Base-by-base conservation (phyloP, 2,329 filamentous ascomycete species). In the Xylariaceae sp. region DNA sequence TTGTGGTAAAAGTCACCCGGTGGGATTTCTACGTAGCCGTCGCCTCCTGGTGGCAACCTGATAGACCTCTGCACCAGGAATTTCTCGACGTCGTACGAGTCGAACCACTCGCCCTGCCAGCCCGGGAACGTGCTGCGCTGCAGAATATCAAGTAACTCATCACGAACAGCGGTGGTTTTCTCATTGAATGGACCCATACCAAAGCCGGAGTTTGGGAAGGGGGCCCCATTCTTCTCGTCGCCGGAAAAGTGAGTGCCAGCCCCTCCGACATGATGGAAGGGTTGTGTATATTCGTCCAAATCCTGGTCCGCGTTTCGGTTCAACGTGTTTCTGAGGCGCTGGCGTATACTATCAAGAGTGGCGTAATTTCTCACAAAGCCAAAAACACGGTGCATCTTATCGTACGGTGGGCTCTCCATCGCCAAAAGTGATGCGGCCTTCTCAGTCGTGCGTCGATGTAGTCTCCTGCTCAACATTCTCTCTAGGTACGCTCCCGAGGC, bases 91-190 rank as follows among this genome's bases (percentile, higher is more conserved):
- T 94, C 89, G 56, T 88, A 80, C 0, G 84, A 73, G 65, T 94
- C 88, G 62, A 87, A 88, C 75, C 89, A 94, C 49, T 88, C 81
- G 3, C 88, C 88, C 56, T 87, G 80, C 57, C 85, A 87, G 0
- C 83, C 86, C 1, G 80, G 76, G 6, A 85, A 68, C 40, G 76
- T 77, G 59, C 80, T 77, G 26, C 72, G 72, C 60, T 87, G 74
- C 12, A 75, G 73, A 9, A 69, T 65, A 39, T 76, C 72, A 6
- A 84, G 61, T 26, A 71, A 62, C 4, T 71, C 67, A 30, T 79
- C 76, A 19, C 73, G 69, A 1, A 73, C 68, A 1, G 71, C 62
- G 32, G 72, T 71, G 2, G 76, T 66, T 3, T 64, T 65, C 4
- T 70, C 60, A 4, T 70, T 67, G 56, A 80, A 82, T 0, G 80